These are phyloP conservation scores for Sporothrix inflata DNA, from an alignment of 2,329 filamentous ascomycete species.

Conservation along the genomic window DNA sequence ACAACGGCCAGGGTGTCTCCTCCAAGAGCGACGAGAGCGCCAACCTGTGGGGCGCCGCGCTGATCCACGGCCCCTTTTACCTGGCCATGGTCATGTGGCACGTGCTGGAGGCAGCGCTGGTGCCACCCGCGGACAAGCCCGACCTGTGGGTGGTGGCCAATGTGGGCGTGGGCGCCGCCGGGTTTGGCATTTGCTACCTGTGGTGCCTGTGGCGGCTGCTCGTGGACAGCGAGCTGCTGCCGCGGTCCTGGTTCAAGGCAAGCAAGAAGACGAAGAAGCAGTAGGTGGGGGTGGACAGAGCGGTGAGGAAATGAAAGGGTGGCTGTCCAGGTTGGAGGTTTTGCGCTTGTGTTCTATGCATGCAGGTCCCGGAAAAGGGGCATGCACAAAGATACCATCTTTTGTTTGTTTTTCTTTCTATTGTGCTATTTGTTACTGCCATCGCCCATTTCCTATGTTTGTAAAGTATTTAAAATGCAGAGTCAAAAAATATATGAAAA, in stretches of 20 bases:
- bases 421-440: background rate
- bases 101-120: constrained; percentile 67
- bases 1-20: background rate
- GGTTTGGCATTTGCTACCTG: constrained; percentile 84
- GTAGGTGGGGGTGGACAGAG: constrained; percentile 37
- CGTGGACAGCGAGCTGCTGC: constrained; percentile 59
- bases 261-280: constrained; percentile 47
- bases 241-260: constrained; percentile 36
- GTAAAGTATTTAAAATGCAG: background rate
- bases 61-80: constrained; percentile 79
- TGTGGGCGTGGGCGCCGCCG: constrained; percentile 80
- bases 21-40: constrained; percentile 48
- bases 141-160: constrained; percentile 95
- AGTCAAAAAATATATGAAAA: background rate
- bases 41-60: constrained; percentile 57
- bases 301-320: background rate
- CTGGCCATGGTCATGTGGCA: constrained; percentile 81
- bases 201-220: constrained; percentile 81
- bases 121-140: constrained; percentile 75
- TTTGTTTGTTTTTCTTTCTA: constrained; percentile 1
- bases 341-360: constrained; percentile 10
- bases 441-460: background rate
- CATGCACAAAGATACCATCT: constrained; percentile 18
- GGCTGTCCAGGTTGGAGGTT: background rate
- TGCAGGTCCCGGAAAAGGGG: background rate